Base-by-base conservation (phyloP, 192 early-diverging fungal genomes). In the Dispira parvispora region DNA sequence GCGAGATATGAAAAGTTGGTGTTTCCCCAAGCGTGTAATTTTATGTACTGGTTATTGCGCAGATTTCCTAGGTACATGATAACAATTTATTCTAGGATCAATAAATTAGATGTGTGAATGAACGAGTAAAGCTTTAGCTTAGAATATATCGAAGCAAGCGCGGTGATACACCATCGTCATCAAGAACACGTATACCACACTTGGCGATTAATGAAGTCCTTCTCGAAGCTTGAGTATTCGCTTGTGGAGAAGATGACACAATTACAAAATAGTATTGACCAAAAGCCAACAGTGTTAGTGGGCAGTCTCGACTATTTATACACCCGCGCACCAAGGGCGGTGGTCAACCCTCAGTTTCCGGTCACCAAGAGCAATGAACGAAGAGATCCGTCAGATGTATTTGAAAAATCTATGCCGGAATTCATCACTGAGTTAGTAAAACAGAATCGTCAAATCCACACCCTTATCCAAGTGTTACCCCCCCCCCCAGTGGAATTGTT, bases 191-290 rank as follows among this genome's bases (percentile, higher is more conserved):
- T n/a, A n/a, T 10, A 10, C 52, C 10, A 8, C 52, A 8, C 9
- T 8, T 11, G 11, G 46, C 8, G n/a, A 13, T 21, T 10, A 10
- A 20, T 55, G 25, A 20, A 55, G 53, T 27, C 57, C 12, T 8
- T 1, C 57, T 9, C 21, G 12, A 28, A 43, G 1, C 57, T 60
- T 13, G 57, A 60, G 16, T 60, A 60, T 60, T 42, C 27, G 28
- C 32, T 60, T 18, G 42, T 60, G 57, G 57, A 60, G 3, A 28
- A 28, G 57, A 28, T 60, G 0, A 60, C 57, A 18, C 57, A 60
- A 21, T 21, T 60, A 43, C 57, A 60, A 42, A 43, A 60, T 16
- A 60, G 57, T 21, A 11, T 60, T 14, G 57, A 60, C 57, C 57
- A 60, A 12, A 60, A 42, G 57, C 42, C 57, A 14, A 10, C 38